Evolutionary conservation across 371 early-diverging fungal genomes (phyloP).

Genomic region (Lichtheimia hyalospora): DNA sequence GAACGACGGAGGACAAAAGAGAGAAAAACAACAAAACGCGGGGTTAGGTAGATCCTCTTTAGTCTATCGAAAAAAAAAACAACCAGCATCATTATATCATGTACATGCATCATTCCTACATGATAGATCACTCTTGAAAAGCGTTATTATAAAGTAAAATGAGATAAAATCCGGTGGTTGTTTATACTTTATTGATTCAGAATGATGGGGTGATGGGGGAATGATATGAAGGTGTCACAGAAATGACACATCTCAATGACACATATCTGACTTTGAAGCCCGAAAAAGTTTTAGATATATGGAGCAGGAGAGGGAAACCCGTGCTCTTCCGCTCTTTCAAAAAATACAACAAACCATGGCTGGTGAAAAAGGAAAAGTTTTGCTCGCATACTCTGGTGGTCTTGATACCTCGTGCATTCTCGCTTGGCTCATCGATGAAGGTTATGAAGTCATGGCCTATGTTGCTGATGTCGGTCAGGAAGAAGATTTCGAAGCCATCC

Average conservation of each 20-base stretch:
- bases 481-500: constrained; percentile 96
- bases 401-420: constrained; percentile 98
- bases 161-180: no score
- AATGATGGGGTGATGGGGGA: no score
- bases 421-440: constrained; percentile 96
- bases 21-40: background rate
- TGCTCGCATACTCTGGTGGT: constrained; percentile 97
- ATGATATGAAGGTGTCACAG: no score
- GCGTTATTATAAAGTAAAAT: no score
- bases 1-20: background rate
- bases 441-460: constrained; percentile 95
- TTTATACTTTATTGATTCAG: no score
- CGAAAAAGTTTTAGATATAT: no score
- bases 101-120: no score
- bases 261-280: no score
- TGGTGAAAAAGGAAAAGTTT: constrained; percentile 81
- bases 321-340: no score
- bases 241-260: no score
- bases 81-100: background rate
- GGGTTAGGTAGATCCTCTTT: background rate
- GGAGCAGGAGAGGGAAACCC: no score
- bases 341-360: constrained; percentile 23
- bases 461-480: constrained; percentile 98
- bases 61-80: background rate
- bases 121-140: no score